phyloP scores from a whole-genome alignment of 2,329 filamentous ascomycete genomes.

The Pseudocercospora pini-densiflorae region DNA sequence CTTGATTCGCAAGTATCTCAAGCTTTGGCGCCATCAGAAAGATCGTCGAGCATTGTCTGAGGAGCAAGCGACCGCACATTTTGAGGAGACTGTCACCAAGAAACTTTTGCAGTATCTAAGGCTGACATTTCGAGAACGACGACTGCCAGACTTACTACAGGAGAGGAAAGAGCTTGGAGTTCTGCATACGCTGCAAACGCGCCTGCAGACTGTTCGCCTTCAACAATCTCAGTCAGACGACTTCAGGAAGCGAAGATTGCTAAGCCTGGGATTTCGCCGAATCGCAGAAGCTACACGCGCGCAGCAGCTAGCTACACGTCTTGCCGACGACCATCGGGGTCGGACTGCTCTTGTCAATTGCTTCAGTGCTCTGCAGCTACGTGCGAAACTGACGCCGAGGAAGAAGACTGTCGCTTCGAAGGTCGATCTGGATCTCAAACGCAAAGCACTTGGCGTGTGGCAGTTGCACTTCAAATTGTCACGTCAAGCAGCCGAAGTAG shows the following conservation, averaged over 20 bases:
- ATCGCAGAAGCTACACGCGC: slow-evolving; percentile 4
- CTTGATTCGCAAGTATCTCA: slow-evolving; percentile 59
- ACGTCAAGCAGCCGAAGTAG: slow-evolving; percentile 53
- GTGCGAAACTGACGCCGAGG: slow-evolving; percentile 49
- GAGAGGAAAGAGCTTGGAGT: slow-evolving; percentile 4
- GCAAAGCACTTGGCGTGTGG: slow-evolving; percentile 57
- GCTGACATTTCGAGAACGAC: slow-evolving; percentile 28
- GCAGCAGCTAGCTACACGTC: slow-evolving; percentile 4
- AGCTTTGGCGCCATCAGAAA: slow-evolving; percentile 55
- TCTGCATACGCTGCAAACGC: slow-evolving; percentile 19
- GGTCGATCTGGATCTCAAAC: slow-evolving; percentile 52
- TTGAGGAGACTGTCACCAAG: slow-evolving; percentile 35
- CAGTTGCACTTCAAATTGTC: slow-evolving; percentile 43
- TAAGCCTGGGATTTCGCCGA: neutral
- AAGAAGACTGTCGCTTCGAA: slow-evolving; percentile 49
- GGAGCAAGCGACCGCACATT: slow-evolving; percentile 33
- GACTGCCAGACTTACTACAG: slow-evolving; percentile 35
- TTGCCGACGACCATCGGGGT: slow-evolving; percentile 12
- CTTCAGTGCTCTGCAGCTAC: slow-evolving; percentile 42
- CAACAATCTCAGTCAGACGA: slow-evolving; percentile 23
- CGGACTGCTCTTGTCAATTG: slow-evolving; percentile 18
- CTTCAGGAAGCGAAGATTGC: slow-evolving; percentile 7
- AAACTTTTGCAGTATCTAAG: slow-evolving; percentile 33
- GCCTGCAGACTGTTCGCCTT: slow-evolving; percentile 4
- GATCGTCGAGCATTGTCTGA: slow-evolving; percentile 28